Evolutionary conservation across 305 asterid genomes (phyloP).

Genomic region (Fraxinus albicans): DNA sequence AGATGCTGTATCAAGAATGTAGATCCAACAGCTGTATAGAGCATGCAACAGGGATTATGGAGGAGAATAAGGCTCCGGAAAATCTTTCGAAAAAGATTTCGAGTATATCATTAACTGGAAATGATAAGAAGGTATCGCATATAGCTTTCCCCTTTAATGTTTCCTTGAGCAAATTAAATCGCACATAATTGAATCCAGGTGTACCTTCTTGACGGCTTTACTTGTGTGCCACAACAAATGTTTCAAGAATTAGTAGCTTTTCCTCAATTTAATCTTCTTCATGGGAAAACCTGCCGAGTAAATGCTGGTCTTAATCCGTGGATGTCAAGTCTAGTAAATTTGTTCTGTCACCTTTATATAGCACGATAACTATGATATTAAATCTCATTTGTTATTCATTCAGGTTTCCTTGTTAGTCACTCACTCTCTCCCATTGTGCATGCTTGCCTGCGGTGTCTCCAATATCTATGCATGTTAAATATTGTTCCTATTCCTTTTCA

Average conservation of each 20-base stretch:
- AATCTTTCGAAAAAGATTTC: constrained; percentile 72
- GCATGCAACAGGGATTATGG: constrained; percentile 90
- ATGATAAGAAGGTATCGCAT: constrained; percentile 64
- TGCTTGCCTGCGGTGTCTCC: background rate
- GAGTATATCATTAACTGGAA: constrained; percentile 63
- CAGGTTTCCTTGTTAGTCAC: background rate
- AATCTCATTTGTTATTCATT: background rate
- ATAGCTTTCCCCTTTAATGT: constrained; percentile 6
- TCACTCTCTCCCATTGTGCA: background rate
- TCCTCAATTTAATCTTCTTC: background rate
- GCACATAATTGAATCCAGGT: background rate
- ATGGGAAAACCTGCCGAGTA: background rate
- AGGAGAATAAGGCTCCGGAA: constrained; percentile 90
- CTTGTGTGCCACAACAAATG: background rate
- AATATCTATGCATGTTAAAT: background rate
- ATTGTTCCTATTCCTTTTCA: background rate
- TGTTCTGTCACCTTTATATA: background rate
- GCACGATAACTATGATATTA: background rate
- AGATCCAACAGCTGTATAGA: constrained; percentile 87
- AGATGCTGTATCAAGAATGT: constrained; percentile 57
- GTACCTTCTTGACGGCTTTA: background rate
- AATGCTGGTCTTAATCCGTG: background rate
- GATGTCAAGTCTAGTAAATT: background rate
- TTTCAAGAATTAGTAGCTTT: background rate
- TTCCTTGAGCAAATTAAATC: background rate